Conservation (phyloP, 495 filamentous ascomycete species). For the Penicillium pulvis region DNA sequence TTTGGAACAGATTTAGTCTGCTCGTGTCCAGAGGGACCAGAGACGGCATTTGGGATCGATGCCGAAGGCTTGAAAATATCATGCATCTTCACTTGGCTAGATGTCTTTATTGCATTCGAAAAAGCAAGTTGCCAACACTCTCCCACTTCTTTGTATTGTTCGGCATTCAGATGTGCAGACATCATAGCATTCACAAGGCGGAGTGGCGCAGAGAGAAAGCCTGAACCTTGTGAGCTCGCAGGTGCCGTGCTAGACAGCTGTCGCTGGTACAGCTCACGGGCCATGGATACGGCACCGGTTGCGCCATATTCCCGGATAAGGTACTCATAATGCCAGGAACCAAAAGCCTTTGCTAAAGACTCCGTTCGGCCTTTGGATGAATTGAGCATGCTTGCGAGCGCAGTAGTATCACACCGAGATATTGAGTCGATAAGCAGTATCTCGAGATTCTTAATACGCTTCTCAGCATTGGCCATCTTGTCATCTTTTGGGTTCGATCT, state of each 20-base stretch:
- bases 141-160: constrained; percentile 59
- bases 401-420: constrained; percentile 26
- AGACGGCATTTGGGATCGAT: background rate
- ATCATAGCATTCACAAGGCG: constrained; percentile 66
- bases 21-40: background rate
- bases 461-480: constrained; percentile 4
- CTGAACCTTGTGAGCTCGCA: background rate
- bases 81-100: constrained; percentile 24
- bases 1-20: background rate
- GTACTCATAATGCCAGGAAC: constrained; percentile 55
- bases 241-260: constrained; percentile 29
- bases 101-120: constrained; percentile 50
- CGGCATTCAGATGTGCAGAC: constrained; percentile 56
- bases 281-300: constrained; percentile 53
- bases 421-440: constrained; percentile 16
- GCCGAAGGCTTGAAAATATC: constrained; percentile 13
- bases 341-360: constrained; percentile 36
- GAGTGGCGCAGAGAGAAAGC: constrained; percentile 43
- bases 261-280: constrained; percentile 57
- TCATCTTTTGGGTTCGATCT: constrained; percentile 8
- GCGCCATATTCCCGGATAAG: constrained; percentile 65
- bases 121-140: constrained; percentile 66
- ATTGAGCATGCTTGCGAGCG: constrained; percentile 30
- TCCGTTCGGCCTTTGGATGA: constrained; percentile 16
- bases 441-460: background rate